Conservation (phyloP, 805 yeast species). For the Metschnikowia dekortorum region DNA sequence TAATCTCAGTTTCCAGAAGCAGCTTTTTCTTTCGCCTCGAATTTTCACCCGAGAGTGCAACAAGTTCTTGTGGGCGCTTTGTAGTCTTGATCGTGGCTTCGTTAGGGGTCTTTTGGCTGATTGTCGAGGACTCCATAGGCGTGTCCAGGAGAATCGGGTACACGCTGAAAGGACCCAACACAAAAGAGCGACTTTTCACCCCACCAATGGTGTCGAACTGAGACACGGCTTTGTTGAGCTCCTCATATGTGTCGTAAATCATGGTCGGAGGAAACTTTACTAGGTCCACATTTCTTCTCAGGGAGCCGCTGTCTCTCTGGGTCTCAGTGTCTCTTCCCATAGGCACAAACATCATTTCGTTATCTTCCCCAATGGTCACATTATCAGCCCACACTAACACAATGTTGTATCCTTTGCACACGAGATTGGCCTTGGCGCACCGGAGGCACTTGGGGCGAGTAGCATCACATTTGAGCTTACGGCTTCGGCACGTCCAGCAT, state of each 20-base stretch:
- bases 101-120: neutral
- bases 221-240: slow-evolving; percentile 36
- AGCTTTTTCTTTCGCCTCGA: neutral
- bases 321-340: slow-evolving; percentile 17
- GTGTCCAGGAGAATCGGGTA: neutral
- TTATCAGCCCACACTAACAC: slow-evolving; percentile 46
- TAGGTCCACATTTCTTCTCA: slow-evolving; percentile 44
- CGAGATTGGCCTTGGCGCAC: slow-evolving; percentile 41
- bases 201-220: slow-evolving; percentile 21
- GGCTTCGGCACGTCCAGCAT: slow-evolving; percentile 51
- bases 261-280: slow-evolving; percentile 35
- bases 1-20: neutral
- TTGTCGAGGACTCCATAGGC: neutral
- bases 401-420: slow-evolving; percentile 49
- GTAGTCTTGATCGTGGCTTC: neutral
- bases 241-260: slow-evolving; percentile 35
- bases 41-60: neutral
- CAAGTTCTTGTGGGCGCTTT: neutral
- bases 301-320: slow-evolving; percentile 27
- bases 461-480: slow-evolving; percentile 53
- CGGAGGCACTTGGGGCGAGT: slow-evolving; percentile 42
- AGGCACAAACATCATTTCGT: slow-evolving; percentile 16
- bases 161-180: slow-evolving; percentile 10
- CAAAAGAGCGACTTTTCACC: neutral
- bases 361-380: slow-evolving; percentile 25